These are phyloP conservation scores for Fonsecaea monophora DNA, from an alignment of 2,329 filamentous ascomycete genomes.

Conservation along the genomic window DNA sequence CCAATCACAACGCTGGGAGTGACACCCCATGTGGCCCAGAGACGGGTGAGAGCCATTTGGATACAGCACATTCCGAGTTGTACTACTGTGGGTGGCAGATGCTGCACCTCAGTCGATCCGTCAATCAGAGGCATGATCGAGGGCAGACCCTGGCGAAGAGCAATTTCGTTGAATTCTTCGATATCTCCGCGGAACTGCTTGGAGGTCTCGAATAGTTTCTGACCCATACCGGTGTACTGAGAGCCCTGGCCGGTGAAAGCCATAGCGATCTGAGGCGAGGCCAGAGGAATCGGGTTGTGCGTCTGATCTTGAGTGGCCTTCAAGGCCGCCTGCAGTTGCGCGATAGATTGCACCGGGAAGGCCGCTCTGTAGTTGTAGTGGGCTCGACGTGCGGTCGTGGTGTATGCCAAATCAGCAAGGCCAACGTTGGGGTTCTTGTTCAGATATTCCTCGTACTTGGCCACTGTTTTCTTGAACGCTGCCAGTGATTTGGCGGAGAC, in stretches of 20 bases:
- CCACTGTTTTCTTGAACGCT: constrained; percentile 62
- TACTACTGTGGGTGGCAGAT: constrained; percentile 44
- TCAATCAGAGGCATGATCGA: constrained; percentile 48
- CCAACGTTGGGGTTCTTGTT: constrained; percentile 59
- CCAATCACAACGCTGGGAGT: constrained; percentile 50
- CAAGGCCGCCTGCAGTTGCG: constrained; percentile 44
- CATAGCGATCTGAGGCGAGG: constrained; percentile 45
- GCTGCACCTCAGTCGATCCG: constrained; percentile 43
- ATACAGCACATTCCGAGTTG: constrained; percentile 50
- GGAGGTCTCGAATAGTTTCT: constrained; percentile 46
- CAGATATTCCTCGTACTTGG: constrained; percentile 63
- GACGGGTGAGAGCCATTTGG: constrained; percentile 49
- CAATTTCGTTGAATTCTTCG: constrained; percentile 45
- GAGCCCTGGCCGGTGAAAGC: constrained; percentile 51
- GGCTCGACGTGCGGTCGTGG: constrained; percentile 65
- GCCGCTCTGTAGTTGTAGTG: constrained; percentile 52
- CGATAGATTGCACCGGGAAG: constrained; percentile 43
- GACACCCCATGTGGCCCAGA: constrained; percentile 49
- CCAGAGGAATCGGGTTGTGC: constrained; percentile 43
- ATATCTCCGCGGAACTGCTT: constrained; percentile 45
- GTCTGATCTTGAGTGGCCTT: constrained; percentile 39
- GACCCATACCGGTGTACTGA: constrained; percentile 48
- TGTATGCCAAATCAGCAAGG: constrained; percentile 68
- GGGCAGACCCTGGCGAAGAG: constrained; percentile 46
- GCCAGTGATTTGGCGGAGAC: constrained; percentile 62